A percentile compares a stretch with the other conserved stretches of the same genome.
phyloP scores from a whole-genome alignment of 2,329 filamentous ascomycete species.

The Aspergillus piperis region DNA sequence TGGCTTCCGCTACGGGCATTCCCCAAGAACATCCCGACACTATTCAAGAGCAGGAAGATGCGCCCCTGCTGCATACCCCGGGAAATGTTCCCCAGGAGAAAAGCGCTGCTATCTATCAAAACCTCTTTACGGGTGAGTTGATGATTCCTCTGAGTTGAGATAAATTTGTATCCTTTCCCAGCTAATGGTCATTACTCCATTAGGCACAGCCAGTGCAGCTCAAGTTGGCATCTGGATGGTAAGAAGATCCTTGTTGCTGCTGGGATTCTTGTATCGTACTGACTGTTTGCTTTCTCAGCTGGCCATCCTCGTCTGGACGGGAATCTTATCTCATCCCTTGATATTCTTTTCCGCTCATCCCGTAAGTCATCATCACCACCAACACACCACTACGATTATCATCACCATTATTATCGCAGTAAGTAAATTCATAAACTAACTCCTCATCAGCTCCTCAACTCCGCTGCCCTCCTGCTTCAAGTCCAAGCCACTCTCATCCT shows the following conservation, averaged over 20 bases:
- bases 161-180: neutral
- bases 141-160: neutral
- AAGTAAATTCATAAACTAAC: neutral
- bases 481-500: conserved; percentile 80
- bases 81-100: conserved; percentile 74
- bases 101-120: conserved; percentile 64
- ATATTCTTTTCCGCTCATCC: conserved; percentile 89
- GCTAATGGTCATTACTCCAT: neutral
- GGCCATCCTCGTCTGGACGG: conserved; percentile 73
- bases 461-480: conserved; percentile 70
- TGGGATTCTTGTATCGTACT: neutral
- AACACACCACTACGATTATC: conserved; percentile 27
- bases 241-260: conserved; percentile 23
- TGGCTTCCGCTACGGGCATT: conserved; percentile 70
- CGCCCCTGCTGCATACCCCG: conserved; percentile 69
- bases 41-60: conserved; percentile 55
- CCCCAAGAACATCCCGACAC: conserved; percentile 54
- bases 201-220: conserved; percentile 78
- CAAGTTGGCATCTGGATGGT: conserved; percentile 76
- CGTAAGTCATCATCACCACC: conserved; percentile 52
- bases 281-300: conserved; percentile 50
- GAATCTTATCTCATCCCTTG: conserved; percentile 68
- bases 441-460: conserved; percentile 53
- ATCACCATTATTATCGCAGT: neutral
- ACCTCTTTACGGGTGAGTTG: conserved; percentile 70